Percentiles rank a stretch among this genome's conserved stretches.
Conservation (phyloP, 164 flowering plant species). For the Brasenia schreberi region DNA sequence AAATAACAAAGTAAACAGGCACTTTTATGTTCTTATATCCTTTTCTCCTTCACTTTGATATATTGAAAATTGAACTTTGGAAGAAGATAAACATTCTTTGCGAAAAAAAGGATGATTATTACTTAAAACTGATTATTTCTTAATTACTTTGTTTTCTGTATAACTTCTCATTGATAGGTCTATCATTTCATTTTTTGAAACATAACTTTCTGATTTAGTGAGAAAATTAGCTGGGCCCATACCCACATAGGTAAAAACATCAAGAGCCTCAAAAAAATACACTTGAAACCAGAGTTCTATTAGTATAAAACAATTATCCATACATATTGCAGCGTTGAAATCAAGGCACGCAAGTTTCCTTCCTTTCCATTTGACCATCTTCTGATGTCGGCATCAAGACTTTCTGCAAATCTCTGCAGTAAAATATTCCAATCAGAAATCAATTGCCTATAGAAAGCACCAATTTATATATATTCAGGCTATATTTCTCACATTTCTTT, state of each 20-base stretch:
- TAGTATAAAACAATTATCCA: slow-evolving; percentile 8
- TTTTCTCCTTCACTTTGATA: too few relatives aligned
- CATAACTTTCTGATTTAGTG: too few relatives aligned
- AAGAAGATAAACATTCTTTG: too few relatives aligned
- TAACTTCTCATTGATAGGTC: too few relatives aligned
- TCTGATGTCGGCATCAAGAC: slow-evolving; percentile 78
- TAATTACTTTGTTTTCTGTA: not conserved
- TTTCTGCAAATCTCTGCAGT: slow-evolving; percentile 71
- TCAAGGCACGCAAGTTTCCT: slow-evolving; percentile 81
- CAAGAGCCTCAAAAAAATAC: not conserved
- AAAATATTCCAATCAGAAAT: not conserved
- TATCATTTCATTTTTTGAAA: too few relatives aligned
- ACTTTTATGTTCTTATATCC: too few relatives aligned
- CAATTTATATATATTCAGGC: too few relatives aligned
- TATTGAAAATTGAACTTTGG: too few relatives aligned
- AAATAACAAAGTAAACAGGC: too few relatives aligned
- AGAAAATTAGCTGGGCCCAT: not conserved
- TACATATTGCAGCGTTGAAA: slow-evolving; percentile 95
- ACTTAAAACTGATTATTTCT: too few relatives aligned
- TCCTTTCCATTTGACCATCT: slow-evolving; percentile 92
- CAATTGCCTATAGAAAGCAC: too few relatives aligned
- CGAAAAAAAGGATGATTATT: too few relatives aligned
- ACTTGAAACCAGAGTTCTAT: not conserved
- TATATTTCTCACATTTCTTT: slow-evolving; percentile 47
- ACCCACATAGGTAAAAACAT: not conserved